Conservation (phyloP, 805 yeast species). For the Ogataea allantospora region DNA sequence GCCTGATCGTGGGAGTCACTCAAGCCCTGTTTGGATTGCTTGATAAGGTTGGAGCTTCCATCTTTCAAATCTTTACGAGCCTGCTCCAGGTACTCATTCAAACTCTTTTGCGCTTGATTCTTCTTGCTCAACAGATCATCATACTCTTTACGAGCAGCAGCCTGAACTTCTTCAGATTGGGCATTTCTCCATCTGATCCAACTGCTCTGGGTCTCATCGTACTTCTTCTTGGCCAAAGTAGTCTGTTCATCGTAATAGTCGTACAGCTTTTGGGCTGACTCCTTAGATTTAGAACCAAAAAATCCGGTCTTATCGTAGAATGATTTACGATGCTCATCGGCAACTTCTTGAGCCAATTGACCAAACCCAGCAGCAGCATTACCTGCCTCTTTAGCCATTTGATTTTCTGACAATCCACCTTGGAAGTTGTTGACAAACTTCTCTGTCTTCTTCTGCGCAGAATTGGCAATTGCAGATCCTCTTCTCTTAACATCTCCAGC, state of each 20-base stretch:
- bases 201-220: constrained; percentile 28
- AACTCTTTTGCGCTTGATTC: constrained; percentile 24
- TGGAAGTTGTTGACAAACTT: constrained; percentile 21
- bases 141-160: constrained; percentile 25
- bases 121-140: constrained; percentile 22
- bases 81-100: constrained; percentile 15
- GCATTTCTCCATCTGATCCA: constrained; percentile 33
- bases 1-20: constrained; percentile 21
- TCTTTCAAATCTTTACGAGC: constrained; percentile 15
- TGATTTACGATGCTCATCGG: constrained; percentile 40
- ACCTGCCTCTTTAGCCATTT: constrained; percentile 35
- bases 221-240: constrained; percentile 25
- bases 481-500: constrained; percentile 12
- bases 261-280: constrained; percentile 22
- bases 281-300: constrained; percentile 21
- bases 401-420: constrained; percentile 25
- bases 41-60: constrained; percentile 14
- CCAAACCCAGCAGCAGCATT: constrained; percentile 47
- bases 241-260: constrained; percentile 27
- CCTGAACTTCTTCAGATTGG: constrained; percentile 29
- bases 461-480: constrained; percentile 14
- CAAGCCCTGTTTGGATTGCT: constrained; percentile 19
- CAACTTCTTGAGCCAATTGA: constrained; percentile 41
- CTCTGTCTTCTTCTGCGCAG: constrained; percentile 17
- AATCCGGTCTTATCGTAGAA: constrained; percentile 23